phyloP scores from a whole-genome alignment of 805 yeast genomes.

The Metschnikowia gelsemii region DNA sequence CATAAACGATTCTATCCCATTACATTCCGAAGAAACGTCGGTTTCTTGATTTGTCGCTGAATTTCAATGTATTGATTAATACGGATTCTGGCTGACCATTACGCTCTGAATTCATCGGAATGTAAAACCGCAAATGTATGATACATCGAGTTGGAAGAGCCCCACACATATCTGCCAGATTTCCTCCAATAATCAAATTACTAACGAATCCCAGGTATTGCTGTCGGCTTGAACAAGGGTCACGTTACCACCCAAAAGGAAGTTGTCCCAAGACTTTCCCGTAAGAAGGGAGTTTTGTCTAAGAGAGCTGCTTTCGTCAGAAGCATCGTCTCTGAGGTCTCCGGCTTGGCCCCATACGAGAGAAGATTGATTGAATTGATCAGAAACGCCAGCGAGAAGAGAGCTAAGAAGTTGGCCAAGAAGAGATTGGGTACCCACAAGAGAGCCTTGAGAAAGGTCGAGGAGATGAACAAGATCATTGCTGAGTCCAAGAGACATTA shows the following conservation, averaged over 20 bases:
- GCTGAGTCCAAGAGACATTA: constrained; percentile 96
- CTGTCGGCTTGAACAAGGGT: constrained; percentile 99
- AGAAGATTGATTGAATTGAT: constrained; percentile 98
- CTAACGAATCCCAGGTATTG: constrained; percentile 63
- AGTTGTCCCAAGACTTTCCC: constrained; percentile 69
- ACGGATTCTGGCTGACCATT: too few species aligned
- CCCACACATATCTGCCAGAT: too few species aligned
- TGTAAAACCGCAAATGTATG: too few species aligned
- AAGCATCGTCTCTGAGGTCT: constrained; percentile 91
- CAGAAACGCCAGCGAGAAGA: constrained; percentile 99
- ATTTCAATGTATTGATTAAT: too few species aligned
- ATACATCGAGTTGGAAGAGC: too few species aligned
- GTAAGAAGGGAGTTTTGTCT: constrained; percentile 95
- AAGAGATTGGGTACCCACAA: constrained; percentile 99
- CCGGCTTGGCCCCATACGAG: constrained; percentile 99
- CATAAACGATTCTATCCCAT: too few species aligned
- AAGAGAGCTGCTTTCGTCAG: constrained; percentile 97
- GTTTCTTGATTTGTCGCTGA: too few species aligned
- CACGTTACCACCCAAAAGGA: constrained; percentile 89
- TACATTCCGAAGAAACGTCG: too few species aligned
- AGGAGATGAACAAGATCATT: constrained; percentile 94
- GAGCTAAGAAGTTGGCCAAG: constrained; percentile 99
- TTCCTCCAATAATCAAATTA: too few species aligned
- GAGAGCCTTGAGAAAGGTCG: constrained; percentile 99
- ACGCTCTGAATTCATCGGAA: too few species aligned